Evolutionary conservation across 2,329 filamentous ascomycete genomes (phyloP).

Genomic region (Exutisphaerella laricina): DNA sequence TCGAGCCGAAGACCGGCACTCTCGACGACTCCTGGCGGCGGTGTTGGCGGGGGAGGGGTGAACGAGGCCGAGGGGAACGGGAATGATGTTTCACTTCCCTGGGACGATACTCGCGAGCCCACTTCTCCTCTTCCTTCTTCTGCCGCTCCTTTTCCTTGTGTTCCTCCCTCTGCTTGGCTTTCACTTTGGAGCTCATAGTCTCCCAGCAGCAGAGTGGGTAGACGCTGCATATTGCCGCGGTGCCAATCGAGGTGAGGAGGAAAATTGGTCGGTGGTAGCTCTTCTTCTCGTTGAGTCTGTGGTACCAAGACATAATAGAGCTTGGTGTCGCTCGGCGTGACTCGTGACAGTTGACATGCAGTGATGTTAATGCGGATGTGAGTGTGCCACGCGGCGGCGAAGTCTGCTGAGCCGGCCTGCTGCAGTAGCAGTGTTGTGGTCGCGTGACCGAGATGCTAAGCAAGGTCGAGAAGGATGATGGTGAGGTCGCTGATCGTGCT

Average conservation of each 20-base stretch:
- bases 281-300: slow-evolving; percentile 29
- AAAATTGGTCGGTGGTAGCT: slow-evolving; percentile 32
- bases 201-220: slow-evolving; percentile 34
- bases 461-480: no score
- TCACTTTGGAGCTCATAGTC: slow-evolving; percentile 32
- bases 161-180: slow-evolving; percentile 22
- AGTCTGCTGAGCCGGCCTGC: no score
- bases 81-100: slow-evolving; percentile 23
- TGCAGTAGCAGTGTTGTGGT: no score
- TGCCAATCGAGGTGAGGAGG: slow-evolving; percentile 25
- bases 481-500: background rate
- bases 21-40: slow-evolving; percentile 20
- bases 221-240: slow-evolving; percentile 33
- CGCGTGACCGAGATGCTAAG: no score
- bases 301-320: slow-evolving; percentile 26
- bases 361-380: no score
- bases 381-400: no score
- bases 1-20: slow-evolving; percentile 15
- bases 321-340: no score
- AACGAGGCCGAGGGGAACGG: slow-evolving; percentile 24
- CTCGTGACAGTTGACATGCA: no score
- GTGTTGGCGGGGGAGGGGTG: slow-evolving; percentile 19
- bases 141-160: slow-evolving; percentile 24
- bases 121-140: slow-evolving; percentile 25
- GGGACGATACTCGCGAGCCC: slow-evolving; percentile 20